phyloP scores from a whole-genome alignment of 108 stramenopile genomes.

The Fragilariopsis cylindrus region DNA sequence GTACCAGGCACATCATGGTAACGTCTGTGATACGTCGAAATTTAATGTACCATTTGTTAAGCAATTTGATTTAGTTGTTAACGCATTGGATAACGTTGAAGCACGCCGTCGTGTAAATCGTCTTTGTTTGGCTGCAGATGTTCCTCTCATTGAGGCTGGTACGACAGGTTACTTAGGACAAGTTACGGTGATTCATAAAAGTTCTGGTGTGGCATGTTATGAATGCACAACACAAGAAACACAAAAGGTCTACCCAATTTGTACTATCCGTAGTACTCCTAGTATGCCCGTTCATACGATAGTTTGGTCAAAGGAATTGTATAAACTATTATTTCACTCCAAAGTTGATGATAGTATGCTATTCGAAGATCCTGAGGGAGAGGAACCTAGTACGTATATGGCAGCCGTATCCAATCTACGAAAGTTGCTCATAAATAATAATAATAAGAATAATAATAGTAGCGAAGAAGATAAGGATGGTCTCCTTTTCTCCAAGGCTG shows the following conservation, averaged over 20 bases:
- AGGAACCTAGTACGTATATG: conserved; percentile 78
- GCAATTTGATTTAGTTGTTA: conserved; percentile 89
- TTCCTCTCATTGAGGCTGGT: conserved; percentile 96
- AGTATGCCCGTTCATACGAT: conserved; percentile 98
- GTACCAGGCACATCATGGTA: conserved; percentile 89
- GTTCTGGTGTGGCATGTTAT: conserved; percentile 89
- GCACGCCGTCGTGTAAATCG: conserved; percentile 98
- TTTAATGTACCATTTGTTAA: conserved; percentile 89
- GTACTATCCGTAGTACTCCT: conserved; percentile 98
- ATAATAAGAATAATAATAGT: not conserved
- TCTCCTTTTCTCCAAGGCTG: conserved; percentile 5
- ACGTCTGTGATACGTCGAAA: conserved; percentile 92
- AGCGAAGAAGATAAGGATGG: conserved; percentile 10
- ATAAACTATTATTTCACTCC: conserved; percentile 90
- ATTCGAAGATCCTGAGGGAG: conserved; percentile 53
- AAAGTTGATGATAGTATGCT: conserved; percentile 89
- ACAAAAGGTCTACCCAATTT: conserved; percentile 98
- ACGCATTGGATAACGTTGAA: conserved; percentile 97
- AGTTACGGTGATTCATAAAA: conserved; percentile 90
- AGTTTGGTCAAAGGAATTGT: conserved; percentile 99
- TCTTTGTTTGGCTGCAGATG: conserved; percentile 91
- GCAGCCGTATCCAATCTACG: conserved; percentile 51
- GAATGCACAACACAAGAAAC: conserved; percentile 96
- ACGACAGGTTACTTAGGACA: conserved; percentile 99
- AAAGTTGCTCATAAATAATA: conserved; percentile 8